Conservation (phyloP, 2,329 filamentous ascomycete species). For the Talaromyces sp. region DNA sequence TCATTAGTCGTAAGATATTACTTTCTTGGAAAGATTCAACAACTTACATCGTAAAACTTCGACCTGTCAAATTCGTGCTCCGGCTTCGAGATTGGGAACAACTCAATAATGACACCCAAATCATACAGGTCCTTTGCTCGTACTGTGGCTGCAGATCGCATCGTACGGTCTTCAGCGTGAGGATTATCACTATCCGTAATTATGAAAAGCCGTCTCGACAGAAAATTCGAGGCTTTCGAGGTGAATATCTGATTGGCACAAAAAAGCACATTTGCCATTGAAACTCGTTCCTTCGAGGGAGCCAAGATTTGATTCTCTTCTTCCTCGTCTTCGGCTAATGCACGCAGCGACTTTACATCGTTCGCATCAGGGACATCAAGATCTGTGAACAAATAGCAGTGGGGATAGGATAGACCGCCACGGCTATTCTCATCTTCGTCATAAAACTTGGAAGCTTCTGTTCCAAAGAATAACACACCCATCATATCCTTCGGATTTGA, state of each 20-base stretch:
- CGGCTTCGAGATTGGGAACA: slow-evolving; percentile 79
- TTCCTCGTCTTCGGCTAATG: slow-evolving; percentile 73
- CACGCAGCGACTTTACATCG: slow-evolving; percentile 77
- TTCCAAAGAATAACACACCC: slow-evolving; percentile 88
- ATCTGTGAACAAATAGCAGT: slow-evolving; percentile 88
- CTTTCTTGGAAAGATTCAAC: not conserved
- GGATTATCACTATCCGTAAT: slow-evolving; percentile 93
- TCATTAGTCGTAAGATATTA: slow-evolving; percentile 22
- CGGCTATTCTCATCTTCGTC: slow-evolving; percentile 59
- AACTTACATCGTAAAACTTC: slow-evolving; percentile 83
- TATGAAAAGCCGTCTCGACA: slow-evolving; percentile 87
- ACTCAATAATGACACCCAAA: slow-evolving; percentile 81
- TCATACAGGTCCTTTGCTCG: slow-evolving; percentile 95
- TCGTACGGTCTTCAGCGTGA: slow-evolving; percentile 67
- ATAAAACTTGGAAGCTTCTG: slow-evolving; percentile 75
- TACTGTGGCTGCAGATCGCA: slow-evolving; percentile 73
- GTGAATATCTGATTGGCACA: slow-evolving; percentile 97
- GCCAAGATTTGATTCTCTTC: slow-evolving; percentile 66
- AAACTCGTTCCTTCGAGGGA: slow-evolving; percentile 65
- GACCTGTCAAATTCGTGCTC: slow-evolving; percentile 72
- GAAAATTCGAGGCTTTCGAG: slow-evolving; percentile 89
- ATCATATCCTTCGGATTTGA: slow-evolving; percentile 97
- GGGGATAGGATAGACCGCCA: slow-evolving; percentile 67
- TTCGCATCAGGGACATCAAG: slow-evolving; percentile 81
- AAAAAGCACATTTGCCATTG: slow-evolving; percentile 87